A percentile compares a stretch with the other conserved stretches of the same genome.
Evolutionary conservation across 1,284 basidiomycete genomes (phyloP).

Genomic region (Lignosus rhinocerotis): DNA sequence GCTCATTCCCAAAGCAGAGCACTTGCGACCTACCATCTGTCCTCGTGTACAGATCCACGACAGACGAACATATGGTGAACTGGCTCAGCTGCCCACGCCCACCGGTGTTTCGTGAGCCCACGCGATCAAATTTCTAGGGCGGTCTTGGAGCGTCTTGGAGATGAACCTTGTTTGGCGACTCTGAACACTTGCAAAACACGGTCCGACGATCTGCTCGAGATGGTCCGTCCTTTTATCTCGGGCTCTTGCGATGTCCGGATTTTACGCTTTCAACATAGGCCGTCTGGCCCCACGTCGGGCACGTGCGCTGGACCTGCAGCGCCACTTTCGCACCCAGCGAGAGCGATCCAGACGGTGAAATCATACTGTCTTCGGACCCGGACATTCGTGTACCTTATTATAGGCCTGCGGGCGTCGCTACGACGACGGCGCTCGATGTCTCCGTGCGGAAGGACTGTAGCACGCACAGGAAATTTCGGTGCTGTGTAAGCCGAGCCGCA

Average conservation of each 20-base stretch:
- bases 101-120: neutral
- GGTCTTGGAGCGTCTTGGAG: no score
- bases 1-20: neutral
- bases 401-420: slow-evolving; percentile 12
- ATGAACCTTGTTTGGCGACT: neutral
- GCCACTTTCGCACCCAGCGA: neutral
- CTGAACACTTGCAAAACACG: no score
- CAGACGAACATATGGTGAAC: slow-evolving; percentile 8
- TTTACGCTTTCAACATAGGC: neutral
- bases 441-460: neutral
- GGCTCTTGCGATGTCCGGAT: neutral
- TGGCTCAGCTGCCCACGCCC: neutral
- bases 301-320: neutral
- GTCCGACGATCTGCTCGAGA: neutral
- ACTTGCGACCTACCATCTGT: neutral
- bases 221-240: no score
- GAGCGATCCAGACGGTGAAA: no score
- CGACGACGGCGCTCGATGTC: slow-evolving; percentile 12
- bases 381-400: neutral
- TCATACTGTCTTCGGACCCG: neutral
- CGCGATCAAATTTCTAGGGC: neutral
- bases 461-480: neutral
- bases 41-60: slow-evolving; percentile 6
- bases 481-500: slow-evolving; percentile 8
- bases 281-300: neutral